Evolutionary conservation across 2,329 filamentous ascomycete genomes (phyloP).

Genomic region (Exophiala calicioides): DNA sequence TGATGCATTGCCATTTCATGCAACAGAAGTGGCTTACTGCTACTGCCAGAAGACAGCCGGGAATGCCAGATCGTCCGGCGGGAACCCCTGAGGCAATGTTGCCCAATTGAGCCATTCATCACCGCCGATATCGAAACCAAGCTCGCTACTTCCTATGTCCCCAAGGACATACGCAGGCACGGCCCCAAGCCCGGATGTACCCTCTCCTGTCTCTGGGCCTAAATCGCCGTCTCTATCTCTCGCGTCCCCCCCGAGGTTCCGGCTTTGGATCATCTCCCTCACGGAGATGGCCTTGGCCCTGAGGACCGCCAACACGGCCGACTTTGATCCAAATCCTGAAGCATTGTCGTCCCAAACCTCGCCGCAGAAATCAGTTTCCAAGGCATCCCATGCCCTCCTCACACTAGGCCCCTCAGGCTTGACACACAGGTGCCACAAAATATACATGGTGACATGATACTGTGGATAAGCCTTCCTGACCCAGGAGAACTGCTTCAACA

Average conservation of each 20-base stretch:
- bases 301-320: constrained; percentile 8
- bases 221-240: not conserved
- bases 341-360: constrained; percentile 8
- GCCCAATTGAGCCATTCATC: constrained; percentile 6
- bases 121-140: constrained; percentile 5
- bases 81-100: constrained; percentile 6
- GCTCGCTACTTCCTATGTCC: not conserved
- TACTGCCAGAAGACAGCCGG: not conserved
- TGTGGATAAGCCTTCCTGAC: constrained; percentile 44
- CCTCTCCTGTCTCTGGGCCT: not conserved
- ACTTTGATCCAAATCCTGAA: constrained; percentile 11
- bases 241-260: not conserved
- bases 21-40: too few species aligned
- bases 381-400: constrained; percentile 39
- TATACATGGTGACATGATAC: constrained; percentile 47
- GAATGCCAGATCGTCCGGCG: constrained; percentile 3
- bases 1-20: too few species aligned
- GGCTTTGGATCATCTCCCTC: constrained; percentile 3
- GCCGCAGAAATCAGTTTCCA: constrained; percentile 18
- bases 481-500: constrained; percentile 44
- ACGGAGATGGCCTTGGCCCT: constrained; percentile 8
- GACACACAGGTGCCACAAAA: constrained; percentile 48
- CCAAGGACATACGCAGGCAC: not conserved
- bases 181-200: not conserved
- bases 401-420: constrained; percentile 36